Evolutionary conservation across 2,329 filamentous ascomycete genomes (phyloP), one percentile per base, ranked within the genome.

Genomic region (Trichophyton equinum): DNA sequence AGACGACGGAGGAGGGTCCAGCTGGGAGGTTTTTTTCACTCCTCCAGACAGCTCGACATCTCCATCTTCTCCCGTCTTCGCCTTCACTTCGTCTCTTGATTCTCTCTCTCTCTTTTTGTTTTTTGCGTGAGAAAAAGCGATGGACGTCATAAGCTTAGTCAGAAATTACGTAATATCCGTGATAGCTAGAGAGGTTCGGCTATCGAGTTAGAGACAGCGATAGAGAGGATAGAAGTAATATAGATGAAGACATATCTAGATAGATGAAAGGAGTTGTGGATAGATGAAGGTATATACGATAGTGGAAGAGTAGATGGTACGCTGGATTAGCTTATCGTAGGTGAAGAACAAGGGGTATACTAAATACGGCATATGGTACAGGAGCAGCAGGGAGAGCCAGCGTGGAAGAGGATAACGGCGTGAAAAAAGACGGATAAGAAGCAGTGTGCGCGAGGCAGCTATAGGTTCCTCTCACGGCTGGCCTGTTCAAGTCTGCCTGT

Each of bases 401-500:
- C n/a, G 13, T 9, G 9, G 13, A 56, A 56, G 20, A 27, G 13
- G 9, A 55, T 25, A 25, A 18, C 11, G 13, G 22, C 8, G 4
- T 33, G 36, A 22, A 15, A 22, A 22, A 11, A 40, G 27, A 30
- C 13, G 18, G 5, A n/a, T 1, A 20, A 15, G 53, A 56, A 56
- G n/a, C 36, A 27, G 13, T 2, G 13, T 4, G 5, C 15, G 46
- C 25, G 13, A 27, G 20, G 25, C 25, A 22, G 22, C 46, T 58
- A 49, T 38, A 36, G 30, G 25, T 15, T 47, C n/a, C 33, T 20
- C 38, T 64, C 60, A 44, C 70, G 70, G 64, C 74, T 73, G 25
- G 66, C 68, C 64, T 76, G 75, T 74, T 95, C 91, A 63, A 92
- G 75, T 68, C 86, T 83, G 47, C 83, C 85, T 25, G 96, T 83